phyloP scores from a whole-genome alignment of 2,329 filamentous ascomycete genomes.

The Diaporthe destruens region DNA sequence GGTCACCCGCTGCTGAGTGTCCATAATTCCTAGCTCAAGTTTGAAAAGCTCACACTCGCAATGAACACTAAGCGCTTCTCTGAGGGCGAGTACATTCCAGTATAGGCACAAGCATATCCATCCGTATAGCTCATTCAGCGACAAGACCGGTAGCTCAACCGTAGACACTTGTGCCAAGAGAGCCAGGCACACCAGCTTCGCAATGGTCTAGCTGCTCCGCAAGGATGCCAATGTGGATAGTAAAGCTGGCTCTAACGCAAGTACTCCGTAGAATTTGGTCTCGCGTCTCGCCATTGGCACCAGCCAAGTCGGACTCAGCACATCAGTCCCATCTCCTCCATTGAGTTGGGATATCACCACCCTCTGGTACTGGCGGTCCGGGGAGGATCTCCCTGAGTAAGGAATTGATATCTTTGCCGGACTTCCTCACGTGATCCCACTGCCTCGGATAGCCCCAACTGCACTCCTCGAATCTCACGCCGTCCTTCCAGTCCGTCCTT shows the following conservation, averaged over 20 bases:
- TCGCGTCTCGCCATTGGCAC: background rate
- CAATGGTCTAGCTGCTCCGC: background rate
- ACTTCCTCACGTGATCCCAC: slow-evolving; percentile 50
- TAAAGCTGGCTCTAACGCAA: background rate
- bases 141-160: background rate
- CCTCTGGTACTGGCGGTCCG: slow-evolving; percentile 36
- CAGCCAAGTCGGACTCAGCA: background rate
- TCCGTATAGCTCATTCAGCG: background rate
- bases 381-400: slow-evolving; percentile 52
- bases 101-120: background rate
- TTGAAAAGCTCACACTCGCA: background rate
- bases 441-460: slow-evolving; percentile 54
- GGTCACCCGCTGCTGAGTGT: background rate
- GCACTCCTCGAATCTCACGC: slow-evolving; percentile 54
- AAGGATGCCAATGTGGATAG: background rate
- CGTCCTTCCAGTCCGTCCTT: slow-evolving; percentile 55
- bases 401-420: slow-evolving; percentile 50
- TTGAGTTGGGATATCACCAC: slow-evolving; percentile 29
- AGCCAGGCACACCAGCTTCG: background rate
- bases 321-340: slow-evolving; percentile 39
- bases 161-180: background rate
- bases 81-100: background rate
- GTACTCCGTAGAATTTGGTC: background rate
- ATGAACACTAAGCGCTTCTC: background rate
- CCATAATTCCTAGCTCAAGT: background rate